Percentiles rank a stretch among this genome's conserved stretches.
Evolutionary conservation across 495 filamentous ascomycete species (phyloP).

Genomic region (Clavariopsis aquatica): DNA sequence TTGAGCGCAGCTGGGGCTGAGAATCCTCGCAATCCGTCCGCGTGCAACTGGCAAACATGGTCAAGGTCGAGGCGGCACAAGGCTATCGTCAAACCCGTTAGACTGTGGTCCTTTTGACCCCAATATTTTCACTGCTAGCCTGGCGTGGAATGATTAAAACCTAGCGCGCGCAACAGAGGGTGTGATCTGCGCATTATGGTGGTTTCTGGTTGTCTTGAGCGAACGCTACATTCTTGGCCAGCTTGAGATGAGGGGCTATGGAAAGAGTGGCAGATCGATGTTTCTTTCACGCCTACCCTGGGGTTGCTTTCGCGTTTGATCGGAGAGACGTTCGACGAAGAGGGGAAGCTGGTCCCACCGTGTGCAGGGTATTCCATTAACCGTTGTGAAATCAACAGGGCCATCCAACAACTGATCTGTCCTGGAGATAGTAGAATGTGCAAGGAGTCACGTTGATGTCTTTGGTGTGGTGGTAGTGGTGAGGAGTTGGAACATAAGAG

Average conservation of each 20-base stretch:
- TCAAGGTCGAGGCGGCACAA: background rate
- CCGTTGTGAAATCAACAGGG: too few relatives aligned
- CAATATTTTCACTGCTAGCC: too few relatives aligned
- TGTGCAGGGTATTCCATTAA: too few relatives aligned
- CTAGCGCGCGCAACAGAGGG: background rate
- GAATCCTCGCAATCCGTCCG: background rate
- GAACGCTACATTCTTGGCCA: background rate
- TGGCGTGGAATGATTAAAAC: background rate
- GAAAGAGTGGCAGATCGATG: background rate
- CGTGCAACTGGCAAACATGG: background rate
- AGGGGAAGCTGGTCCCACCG: background rate
- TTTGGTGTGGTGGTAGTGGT: too few relatives aligned
- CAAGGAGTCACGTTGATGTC: too few relatives aligned
- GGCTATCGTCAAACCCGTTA: background rate
- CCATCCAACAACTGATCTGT: too few relatives aligned
- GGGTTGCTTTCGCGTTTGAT: background rate
- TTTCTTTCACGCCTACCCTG: background rate
- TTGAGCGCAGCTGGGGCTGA: background rate
- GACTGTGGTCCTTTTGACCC: background rate
- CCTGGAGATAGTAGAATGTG: too few relatives aligned
- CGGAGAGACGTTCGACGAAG: background rate
- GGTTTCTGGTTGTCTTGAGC: background rate
- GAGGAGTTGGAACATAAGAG: too few relatives aligned
- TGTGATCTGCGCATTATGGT: background rate
- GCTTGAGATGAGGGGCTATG: background rate